Evolutionary conservation across 1,139 yeast species (phyloP).

Genomic region (Suhomyces kunorum): DNA sequence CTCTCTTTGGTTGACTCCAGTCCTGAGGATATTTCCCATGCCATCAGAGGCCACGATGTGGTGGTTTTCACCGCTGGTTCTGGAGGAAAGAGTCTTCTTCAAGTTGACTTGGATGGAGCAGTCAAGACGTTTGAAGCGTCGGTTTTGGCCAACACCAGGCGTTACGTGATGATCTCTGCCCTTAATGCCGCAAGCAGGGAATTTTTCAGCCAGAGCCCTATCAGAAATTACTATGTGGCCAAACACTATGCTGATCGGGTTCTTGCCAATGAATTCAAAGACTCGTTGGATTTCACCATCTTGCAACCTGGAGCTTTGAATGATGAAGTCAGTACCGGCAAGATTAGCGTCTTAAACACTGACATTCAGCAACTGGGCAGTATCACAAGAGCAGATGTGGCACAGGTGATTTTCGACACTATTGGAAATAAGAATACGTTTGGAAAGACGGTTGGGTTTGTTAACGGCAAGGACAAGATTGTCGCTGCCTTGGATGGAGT

Average conservation of each 20-base stretch:
- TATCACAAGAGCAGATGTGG: conserved; percentile 35
- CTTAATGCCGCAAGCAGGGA: conserved; percentile 52
- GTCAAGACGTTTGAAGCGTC: conserved; percentile 61
- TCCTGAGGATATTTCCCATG: conserved; percentile 34
- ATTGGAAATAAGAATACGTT: conserved; percentile 25
- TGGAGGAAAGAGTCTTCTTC: conserved; percentile 55
- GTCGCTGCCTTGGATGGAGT: background rate
- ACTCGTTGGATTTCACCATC: conserved; percentile 51
- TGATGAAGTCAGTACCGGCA: conserved; percentile 44
- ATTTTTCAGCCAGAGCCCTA: conserved; percentile 27
- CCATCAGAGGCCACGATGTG: conserved; percentile 52
- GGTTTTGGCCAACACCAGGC: conserved; percentile 42
- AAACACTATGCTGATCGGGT: conserved; percentile 59
- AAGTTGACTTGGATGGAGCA: conserved; percentile 64
- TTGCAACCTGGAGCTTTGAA: conserved; percentile 49
- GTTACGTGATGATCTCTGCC: conserved; percentile 60
- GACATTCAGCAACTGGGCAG: conserved; percentile 19
- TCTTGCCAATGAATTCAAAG: conserved; percentile 35
- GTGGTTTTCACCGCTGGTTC: conserved; percentile 68
- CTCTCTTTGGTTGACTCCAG: conserved; percentile 40
- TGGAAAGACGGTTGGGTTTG: conserved; percentile 31
- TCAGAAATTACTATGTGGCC: conserved; percentile 49
- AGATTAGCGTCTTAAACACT: conserved; percentile 22
- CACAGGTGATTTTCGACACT: conserved; percentile 25
- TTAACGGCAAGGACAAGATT: conserved; percentile 21